phyloP scores from a whole-genome alignment of 495 filamentous ascomycete genomes.

The Clavariopsis aquatica region DNA sequence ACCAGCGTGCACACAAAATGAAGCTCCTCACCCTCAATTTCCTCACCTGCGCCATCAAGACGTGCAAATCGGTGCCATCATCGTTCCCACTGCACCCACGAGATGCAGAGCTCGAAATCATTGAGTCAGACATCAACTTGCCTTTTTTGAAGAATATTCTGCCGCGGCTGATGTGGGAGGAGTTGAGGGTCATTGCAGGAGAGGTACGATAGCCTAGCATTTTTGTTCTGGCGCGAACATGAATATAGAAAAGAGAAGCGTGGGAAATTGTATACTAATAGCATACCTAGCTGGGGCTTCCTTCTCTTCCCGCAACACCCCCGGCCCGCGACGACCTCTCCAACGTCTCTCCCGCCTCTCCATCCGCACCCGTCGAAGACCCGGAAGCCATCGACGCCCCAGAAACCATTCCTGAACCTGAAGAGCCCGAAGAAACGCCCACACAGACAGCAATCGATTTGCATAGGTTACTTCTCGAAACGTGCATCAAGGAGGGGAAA shows the following conservation, averaged over 20 bases:
- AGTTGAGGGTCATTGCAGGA: slow-evolving; percentile 66
- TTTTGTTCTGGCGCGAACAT: too few species aligned
- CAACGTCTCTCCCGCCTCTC: background rate
- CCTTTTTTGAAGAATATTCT: slow-evolving; percentile 78
- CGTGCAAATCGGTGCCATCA: slow-evolving; percentile 74
- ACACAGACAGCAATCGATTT: slow-evolving; percentile 68
- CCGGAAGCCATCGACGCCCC: slow-evolving; percentile 43
- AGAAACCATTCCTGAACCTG: slow-evolving; percentile 53
- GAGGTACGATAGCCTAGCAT: too few species aligned
- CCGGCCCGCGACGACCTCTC: slow-evolving; percentile 48
- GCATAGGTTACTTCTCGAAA: slow-evolving; percentile 84
- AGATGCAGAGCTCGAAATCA: slow-evolving; percentile 83
- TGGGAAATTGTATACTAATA: background rate
- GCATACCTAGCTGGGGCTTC: slow-evolving; percentile 60
- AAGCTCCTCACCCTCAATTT: slow-evolving; percentile 97
- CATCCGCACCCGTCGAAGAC: background rate
- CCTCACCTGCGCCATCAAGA: slow-evolving; percentile 90
- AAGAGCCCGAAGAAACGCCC: slow-evolving; percentile 50
- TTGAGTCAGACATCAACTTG: slow-evolving; percentile 77
- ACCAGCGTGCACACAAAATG: slow-evolving; percentile 54
- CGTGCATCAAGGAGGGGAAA: slow-evolving; percentile 80
- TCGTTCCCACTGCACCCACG: slow-evolving; percentile 89
- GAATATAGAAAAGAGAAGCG: background rate
- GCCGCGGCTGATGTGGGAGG: slow-evolving; percentile 85
- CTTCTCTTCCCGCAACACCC: slow-evolving; percentile 63